These are phyloP conservation scores for Candida multigemmis DNA, from an alignment of 805 yeast species.

Conservation along the genomic window DNA sequence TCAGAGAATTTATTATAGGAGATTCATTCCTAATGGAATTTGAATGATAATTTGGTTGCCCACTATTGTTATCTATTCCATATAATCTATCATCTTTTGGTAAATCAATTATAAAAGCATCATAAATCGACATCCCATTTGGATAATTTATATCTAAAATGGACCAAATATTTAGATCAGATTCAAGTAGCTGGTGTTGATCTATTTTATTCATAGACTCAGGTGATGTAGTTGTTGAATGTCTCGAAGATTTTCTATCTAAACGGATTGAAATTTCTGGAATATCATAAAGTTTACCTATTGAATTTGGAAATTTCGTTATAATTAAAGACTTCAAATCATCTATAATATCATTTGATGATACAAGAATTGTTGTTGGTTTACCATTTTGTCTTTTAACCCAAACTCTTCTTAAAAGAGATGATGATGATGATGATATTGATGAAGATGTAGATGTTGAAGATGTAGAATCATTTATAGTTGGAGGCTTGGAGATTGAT, in stretches of 20 bases:
- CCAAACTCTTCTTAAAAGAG: slow-evolving; percentile 41
- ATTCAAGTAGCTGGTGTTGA: slow-evolving; percentile 27
- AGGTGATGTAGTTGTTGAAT: slow-evolving; percentile 4
- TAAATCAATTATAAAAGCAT: slow-evolving; percentile 54
- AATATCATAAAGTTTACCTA: slow-evolving; percentile 56
- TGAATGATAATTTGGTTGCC: background rate
- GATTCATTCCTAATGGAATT: too few species aligned
- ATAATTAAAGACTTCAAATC: slow-evolving; percentile 66
- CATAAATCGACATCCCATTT: slow-evolving; percentile 57
- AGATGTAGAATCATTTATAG: too few species aligned
- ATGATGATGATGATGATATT: too few species aligned
- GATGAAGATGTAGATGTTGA: too few species aligned
- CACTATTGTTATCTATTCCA: background rate
- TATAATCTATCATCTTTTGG: slow-evolving; percentile 13
- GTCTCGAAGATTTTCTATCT: slow-evolving; percentile 9
- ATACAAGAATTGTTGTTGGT: slow-evolving; percentile 64
- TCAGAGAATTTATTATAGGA: background rate
- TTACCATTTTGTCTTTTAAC: slow-evolving; percentile 38
- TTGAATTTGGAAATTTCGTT: slow-evolving; percentile 57
- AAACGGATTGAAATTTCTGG: slow-evolving; percentile 47
- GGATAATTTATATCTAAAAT: slow-evolving; percentile 55
- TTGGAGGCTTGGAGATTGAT: too few species aligned
- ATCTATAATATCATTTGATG: slow-evolving; percentile 62
- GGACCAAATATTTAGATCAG: slow-evolving; percentile 54
- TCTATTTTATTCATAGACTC: background rate